Conservation (phyloP, 805 yeast species). For the Saccharomyces kudriavzevii region DNA sequence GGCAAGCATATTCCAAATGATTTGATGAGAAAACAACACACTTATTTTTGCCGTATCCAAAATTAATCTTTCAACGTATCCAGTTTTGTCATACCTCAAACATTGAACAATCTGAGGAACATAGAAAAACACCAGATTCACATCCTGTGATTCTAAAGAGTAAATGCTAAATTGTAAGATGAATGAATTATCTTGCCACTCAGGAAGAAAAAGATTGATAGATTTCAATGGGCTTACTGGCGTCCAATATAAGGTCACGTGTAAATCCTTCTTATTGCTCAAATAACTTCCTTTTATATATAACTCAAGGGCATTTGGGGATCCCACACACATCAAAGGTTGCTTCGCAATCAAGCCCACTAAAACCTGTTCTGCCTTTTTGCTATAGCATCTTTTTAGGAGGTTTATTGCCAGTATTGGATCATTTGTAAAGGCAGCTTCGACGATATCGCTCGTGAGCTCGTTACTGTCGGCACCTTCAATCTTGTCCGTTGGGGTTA, state of each 20-base stretch:
- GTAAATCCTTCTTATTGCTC: slow-evolving; percentile 11
- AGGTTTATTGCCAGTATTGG: slow-evolving; percentile 69
- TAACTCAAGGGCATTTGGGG: slow-evolving; percentile 15
- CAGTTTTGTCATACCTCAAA: slow-evolving; percentile 70
- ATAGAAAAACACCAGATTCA: slow-evolving; percentile 83
- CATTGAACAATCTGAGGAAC: slow-evolving; percentile 97
- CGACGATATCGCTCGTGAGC: slow-evolving; percentile 32
- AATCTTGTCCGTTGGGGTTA: slow-evolving; percentile 35
- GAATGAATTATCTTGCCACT: slow-evolving; percentile 54
- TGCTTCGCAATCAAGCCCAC: slow-evolving; percentile 40
- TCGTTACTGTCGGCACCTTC: slow-evolving; percentile 32
- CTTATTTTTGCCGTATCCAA: slow-evolving; percentile 87
- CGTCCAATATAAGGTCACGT: slow-evolving; percentile 55
- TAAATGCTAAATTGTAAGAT: slow-evolving; percentile 83
- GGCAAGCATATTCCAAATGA: slow-evolving; percentile 96
- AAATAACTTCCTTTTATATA: slow-evolving; percentile 7
- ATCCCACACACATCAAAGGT: slow-evolving; percentile 42
- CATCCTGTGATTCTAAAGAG: slow-evolving; percentile 80
- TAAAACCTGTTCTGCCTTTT: slow-evolving; percentile 29
- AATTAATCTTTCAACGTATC: slow-evolving; percentile 82
- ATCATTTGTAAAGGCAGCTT: slow-evolving; percentile 53
- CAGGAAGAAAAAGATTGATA: slow-evolving; percentile 74
- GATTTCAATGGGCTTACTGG: slow-evolving; percentile 77
- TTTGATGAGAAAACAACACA: slow-evolving; percentile 91
- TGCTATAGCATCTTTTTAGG: slow-evolving; percentile 43